Conservation (phyloP, 148 eudicot genomes). For the Vaccinium corymbosum region DNA sequence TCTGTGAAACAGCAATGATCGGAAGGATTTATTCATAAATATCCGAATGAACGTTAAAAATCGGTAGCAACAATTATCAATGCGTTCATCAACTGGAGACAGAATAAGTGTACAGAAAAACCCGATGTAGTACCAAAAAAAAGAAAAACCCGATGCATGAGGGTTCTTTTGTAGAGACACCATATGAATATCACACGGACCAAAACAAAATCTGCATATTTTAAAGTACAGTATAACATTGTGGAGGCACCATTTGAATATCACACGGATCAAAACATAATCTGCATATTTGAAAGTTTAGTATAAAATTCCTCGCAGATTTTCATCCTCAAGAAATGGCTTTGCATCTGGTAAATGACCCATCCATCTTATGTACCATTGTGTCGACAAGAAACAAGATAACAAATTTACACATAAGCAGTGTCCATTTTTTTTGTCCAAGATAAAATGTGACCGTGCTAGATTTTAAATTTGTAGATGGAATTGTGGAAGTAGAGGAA, state of each 20-base stretch:
- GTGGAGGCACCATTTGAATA: background rate
- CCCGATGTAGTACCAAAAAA: too few relatives aligned
- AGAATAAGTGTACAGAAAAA: background rate
- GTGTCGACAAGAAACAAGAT: background rate
- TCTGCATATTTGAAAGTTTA: background rate
- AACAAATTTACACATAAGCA: background rate
- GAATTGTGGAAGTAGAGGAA: background rate
- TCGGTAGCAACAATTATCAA: background rate
- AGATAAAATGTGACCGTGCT: too few relatives aligned
- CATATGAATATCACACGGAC: background rate
- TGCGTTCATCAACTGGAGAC: background rate
- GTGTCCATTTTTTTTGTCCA: background rate
- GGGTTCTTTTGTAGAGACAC: conserved; percentile 1
- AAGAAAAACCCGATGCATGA: background rate
- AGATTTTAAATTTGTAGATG: background rate
- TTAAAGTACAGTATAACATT: background rate
- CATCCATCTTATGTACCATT: background rate
- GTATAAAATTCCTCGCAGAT: background rate
- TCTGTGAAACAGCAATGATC: background rate
- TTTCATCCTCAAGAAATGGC: background rate
- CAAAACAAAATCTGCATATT: background rate
- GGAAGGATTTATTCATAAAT: background rate
- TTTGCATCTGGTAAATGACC: background rate
- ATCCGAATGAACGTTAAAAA: background rate
- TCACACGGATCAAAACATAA: background rate